phyloP scores from a whole-genome alignment of 1,284 basidiomycete genomes.

The Somion occarium region DNA sequence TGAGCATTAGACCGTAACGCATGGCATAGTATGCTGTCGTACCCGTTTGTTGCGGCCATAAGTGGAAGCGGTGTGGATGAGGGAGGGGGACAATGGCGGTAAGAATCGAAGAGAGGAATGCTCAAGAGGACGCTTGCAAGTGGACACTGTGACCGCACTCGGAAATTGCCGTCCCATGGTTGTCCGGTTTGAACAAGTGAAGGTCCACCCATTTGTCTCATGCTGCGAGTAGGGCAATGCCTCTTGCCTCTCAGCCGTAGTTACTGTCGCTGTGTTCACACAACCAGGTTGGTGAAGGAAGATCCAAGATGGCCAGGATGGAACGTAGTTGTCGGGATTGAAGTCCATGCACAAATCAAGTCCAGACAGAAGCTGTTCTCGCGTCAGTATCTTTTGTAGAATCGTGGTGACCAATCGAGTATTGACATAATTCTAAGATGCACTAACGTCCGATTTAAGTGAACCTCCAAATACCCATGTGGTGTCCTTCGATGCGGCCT shows the following conservation, averaged over 20 bases:
- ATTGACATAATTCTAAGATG: conserved; percentile 15
- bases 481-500: conserved; percentile 84
- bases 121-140: background rate
- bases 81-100: conserved; percentile 3
- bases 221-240: conserved; percentile 20
- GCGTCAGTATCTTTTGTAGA: conserved; percentile 37
- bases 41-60: conserved; percentile 20
- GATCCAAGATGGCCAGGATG: conserved; percentile 58
- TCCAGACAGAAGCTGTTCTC: conserved; percentile 90
- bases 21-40: background rate
- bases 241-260: conserved; percentile 8
- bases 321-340: conserved; percentile 89
- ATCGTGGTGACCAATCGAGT: background rate
- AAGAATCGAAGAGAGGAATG: background rate
- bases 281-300: conserved; percentile 16
- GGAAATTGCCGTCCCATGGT: conserved; percentile 7
- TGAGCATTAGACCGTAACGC: background rate
- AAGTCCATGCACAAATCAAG: conserved; percentile 93
- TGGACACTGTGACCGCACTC: background rate
- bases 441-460: conserved; percentile 44
- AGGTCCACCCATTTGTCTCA: conserved; percentile 9
- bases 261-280: conserved; percentile 13
- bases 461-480: conserved; percentile 71
- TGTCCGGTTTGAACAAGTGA: background rate
- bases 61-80: background rate